These are phyloP conservation scores for Phytophthora quininea DNA, from an alignment of 352 stramenopile genomes.

Conservation along the genomic window DNA sequence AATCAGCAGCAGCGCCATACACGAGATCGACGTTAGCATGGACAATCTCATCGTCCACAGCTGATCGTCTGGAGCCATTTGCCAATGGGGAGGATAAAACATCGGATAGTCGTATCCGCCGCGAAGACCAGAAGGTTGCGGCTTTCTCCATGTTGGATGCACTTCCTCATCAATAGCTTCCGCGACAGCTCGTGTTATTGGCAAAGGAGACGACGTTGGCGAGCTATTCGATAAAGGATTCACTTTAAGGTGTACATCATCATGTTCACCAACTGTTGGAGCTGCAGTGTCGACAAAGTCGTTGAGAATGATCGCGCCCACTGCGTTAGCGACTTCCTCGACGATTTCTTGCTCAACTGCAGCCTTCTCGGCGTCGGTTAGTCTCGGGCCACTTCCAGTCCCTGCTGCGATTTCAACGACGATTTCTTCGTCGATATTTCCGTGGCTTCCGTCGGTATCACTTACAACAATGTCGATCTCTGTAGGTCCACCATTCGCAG, in stretches of 20 bases:
- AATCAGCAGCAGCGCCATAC: slow-evolving; percentile 27
- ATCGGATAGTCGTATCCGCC: slow-evolving; percentile 17
- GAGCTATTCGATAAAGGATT: slow-evolving; percentile 7
- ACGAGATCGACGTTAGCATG: slow-evolving; percentile 33
- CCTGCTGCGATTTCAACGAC: slow-evolving; percentile 10
- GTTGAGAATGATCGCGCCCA: slow-evolving; percentile 17
- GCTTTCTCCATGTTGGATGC: background rate
- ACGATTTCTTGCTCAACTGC: slow-evolving; percentile 19
- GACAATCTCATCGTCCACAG: slow-evolving; percentile 35
- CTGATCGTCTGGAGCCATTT: slow-evolving; percentile 21
- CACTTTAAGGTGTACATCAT: slow-evolving; percentile 3
- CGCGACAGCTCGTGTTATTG: background rate
- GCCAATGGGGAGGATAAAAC: slow-evolving; percentile 24
- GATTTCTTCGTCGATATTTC: slow-evolving; percentile 13
- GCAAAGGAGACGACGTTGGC: background rate
- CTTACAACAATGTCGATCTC: slow-evolving; percentile 29
- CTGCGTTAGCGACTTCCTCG: slow-evolving; percentile 9
- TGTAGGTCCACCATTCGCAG: background rate
- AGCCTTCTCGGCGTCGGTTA: slow-evolving; percentile 13
- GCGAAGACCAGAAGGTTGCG: slow-evolving; percentile 16
- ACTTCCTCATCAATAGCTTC: slow-evolving; percentile 1
- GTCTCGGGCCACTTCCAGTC: slow-evolving; percentile 13
- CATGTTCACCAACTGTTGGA: background rate
- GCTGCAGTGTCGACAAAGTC: slow-evolving; percentile 14
- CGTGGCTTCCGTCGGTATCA: slow-evolving; percentile 9